Evolutionary conservation across 495 filamentous ascomycete species (phyloP).

Genomic region (Pyrenula aspistea): DNA sequence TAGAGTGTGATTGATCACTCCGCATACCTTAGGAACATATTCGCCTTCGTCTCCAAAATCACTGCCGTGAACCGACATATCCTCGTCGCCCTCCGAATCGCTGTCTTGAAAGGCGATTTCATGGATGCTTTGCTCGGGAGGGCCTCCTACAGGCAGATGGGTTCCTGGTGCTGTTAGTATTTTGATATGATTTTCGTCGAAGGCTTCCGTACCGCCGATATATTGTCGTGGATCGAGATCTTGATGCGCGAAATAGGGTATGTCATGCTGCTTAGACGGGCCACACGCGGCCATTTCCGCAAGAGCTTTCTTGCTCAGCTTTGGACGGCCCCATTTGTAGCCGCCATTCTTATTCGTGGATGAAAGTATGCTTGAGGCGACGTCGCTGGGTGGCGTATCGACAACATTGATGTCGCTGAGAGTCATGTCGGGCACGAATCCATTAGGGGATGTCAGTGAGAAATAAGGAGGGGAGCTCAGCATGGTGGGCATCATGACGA

Average conservation of each 20-base stretch:
- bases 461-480: too few relatives aligned
- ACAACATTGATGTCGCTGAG: too few relatives aligned
- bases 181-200: neutral
- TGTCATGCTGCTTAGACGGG: neutral
- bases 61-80: neutral
- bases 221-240: neutral
- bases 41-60: neutral
- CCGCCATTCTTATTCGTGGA: too few relatives aligned
- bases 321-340: neutral
- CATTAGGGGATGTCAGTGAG: too few relatives aligned
- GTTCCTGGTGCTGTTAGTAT: neutral
- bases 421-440: too few relatives aligned
- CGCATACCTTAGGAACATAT: neutral
- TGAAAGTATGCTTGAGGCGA: too few relatives aligned
- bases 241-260: conserved; percentile 1
- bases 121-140: neutral
- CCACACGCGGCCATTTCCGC: neutral
- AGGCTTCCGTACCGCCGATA: neutral
- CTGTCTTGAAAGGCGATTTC: neutral
- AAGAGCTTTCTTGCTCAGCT: neutral
- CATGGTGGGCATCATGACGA: too few relatives aligned
- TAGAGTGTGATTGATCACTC: too few relatives aligned
- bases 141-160: neutral
- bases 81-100: neutral
- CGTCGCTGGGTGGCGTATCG: too few relatives aligned